Evolutionary conservation across 192 early-diverging fungal genomes (phyloP).

Genomic region (Coemansia sp.): DNA sequence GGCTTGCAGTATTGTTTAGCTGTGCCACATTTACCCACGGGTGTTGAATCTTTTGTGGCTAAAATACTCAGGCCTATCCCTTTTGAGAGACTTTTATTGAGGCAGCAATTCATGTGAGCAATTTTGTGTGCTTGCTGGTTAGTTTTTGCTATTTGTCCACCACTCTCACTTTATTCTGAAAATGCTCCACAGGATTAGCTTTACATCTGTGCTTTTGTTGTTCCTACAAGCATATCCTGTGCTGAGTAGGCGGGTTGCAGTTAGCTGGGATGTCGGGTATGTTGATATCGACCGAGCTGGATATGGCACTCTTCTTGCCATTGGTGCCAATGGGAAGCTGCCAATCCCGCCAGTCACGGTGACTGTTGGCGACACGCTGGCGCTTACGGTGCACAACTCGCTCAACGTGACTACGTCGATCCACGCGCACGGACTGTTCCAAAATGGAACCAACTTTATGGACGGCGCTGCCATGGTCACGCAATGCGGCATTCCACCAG

Average conservation of each 20-base stretch:
- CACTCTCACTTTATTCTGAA: no score
- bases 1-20: no score
- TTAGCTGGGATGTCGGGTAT: slow-evolving; percentile 65
- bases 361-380: slow-evolving; percentile 15
- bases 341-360: slow-evolving; percentile 48
- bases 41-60: no score
- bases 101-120: no score
- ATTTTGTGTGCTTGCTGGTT: no score
- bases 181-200: no score
- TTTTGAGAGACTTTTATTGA: no score
- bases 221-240: background rate
- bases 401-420: slow-evolving; percentile 60
- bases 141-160: no score
- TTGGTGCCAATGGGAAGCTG: slow-evolving; percentile 60
- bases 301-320: slow-evolving; percentile 53
- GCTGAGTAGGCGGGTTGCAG: slow-evolving; percentile 7
- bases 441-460: slow-evolving; percentile 60
- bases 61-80: no score
- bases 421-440: slow-evolving; percentile 76
- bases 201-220: background rate
- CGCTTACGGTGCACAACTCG: slow-evolving; percentile 49
- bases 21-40: no score
- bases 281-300: slow-evolving; percentile 62
- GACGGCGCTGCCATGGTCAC: slow-evolving; percentile 67
- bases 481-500: slow-evolving; percentile 70